Percentiles rank a stretch among this genome's conserved stretches.
Conservation (phyloP, 2,329 filamentous ascomycete genomes). For the Fusarium tjaetaba region DNA sequence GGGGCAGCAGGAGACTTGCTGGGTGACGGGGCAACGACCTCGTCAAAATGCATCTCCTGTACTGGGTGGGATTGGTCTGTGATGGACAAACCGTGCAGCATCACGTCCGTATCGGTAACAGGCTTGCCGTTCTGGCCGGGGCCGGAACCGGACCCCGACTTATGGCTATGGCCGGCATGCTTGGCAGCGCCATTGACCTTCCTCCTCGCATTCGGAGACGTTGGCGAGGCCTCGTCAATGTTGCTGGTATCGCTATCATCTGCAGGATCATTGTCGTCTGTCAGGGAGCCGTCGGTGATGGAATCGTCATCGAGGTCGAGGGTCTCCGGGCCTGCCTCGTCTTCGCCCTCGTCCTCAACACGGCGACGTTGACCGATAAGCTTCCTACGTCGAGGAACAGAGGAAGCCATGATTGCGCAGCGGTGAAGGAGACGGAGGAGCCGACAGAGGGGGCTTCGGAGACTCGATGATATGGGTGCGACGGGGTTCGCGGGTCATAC, state of each 20-base stretch:
- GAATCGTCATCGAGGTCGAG: conserved; percentile 73
- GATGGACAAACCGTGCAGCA: conserved; percentile 65
- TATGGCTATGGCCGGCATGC: conserved; percentile 44
- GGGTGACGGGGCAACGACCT: conserved; percentile 50
- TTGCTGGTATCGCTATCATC: conserved; percentile 73
- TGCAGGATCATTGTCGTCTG: conserved; percentile 68
- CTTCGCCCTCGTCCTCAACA: conserved; percentile 76
- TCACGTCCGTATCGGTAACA: conserved; percentile 66
- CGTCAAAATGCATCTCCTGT: conserved; percentile 60
- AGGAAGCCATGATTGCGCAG: conserved; percentile 48
- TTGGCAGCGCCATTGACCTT: conserved; percentile 56
- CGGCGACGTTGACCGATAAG: conserved; percentile 74
- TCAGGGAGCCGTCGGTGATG: conserved; percentile 71
- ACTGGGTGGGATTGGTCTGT: conserved; percentile 53
- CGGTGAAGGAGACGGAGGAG: conserved; percentile 43
- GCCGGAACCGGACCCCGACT: conserved; percentile 50
- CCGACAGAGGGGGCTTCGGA: conserved; percentile 45
- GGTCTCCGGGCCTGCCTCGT: conserved; percentile 67
- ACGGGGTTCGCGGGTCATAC: conserved; percentile 44
- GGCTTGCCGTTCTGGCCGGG: conserved; percentile 46
- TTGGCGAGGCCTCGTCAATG: conserved; percentile 66
- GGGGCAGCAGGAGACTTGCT: conserved; percentile 57
- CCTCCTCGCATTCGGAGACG: conserved; percentile 55
- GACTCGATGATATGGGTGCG: conserved; percentile 42
- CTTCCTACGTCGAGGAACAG: conserved; percentile 67